phyloP scores from a whole-genome alignment of 345 rosid species.

The Hypericum androsaemum region DNA sequence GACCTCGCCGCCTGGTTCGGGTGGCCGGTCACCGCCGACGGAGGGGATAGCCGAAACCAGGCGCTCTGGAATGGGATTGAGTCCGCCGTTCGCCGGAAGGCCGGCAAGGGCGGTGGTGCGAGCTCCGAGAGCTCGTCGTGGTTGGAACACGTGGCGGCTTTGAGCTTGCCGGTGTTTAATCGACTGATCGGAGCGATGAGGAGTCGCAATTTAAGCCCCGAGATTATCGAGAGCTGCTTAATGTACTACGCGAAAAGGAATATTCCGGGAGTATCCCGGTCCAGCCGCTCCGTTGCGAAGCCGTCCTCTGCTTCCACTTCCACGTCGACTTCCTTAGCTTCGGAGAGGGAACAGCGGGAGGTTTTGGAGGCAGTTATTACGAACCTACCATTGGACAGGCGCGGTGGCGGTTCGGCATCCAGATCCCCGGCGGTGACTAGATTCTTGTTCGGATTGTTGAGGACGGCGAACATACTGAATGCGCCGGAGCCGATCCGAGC shows the following conservation, averaged over 20 bases:
- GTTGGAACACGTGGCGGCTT: constrained; percentile 58
- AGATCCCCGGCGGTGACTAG: constrained; percentile 46
- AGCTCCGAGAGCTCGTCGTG: constrained; percentile 34
- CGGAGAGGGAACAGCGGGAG: constrained; percentile 74
- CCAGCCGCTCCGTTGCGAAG: constrained; percentile 38
- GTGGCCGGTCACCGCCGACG: constrained; percentile 72
- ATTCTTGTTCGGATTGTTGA: constrained; percentile 58
- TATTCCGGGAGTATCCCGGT: constrained; percentile 70
- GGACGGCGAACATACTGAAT: constrained; percentile 74
- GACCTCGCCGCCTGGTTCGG: constrained; percentile 69
- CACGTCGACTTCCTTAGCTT: constrained; percentile 13
- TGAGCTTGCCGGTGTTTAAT: constrained; percentile 45
- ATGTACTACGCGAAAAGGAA: constrained; percentile 65
- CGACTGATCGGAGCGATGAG: constrained; percentile 55
- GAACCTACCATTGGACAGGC: constrained; percentile 50
- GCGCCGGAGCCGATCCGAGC: constrained; percentile 58
- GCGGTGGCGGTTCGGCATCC: constrained; percentile 14
- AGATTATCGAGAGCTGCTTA: constrained; percentile 66
- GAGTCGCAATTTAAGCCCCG: constrained; percentile 42
- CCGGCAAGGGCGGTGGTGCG: constrained; percentile 16
- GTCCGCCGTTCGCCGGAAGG: constrained; percentile 30
- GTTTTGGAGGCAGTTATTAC: constrained; percentile 54
- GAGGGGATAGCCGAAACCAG: constrained; percentile 20
- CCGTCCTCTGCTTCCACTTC: constrained; percentile 39
- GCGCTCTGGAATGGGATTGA: constrained; percentile 51